Conservation (phyloP, 108 stramenopile genomes). For the Skeletonema grethae region DNA sequence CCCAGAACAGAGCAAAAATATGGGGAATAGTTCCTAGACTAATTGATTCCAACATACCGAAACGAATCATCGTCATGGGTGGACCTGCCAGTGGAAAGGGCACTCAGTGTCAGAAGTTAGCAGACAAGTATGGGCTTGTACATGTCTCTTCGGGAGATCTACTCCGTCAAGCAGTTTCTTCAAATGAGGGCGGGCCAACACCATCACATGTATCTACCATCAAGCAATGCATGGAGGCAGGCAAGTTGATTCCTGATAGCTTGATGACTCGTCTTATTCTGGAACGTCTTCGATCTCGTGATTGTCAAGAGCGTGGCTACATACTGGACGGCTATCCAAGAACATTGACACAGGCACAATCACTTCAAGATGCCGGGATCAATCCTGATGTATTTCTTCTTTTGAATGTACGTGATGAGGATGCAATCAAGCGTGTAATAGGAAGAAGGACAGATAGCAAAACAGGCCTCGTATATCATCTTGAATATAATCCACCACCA, state of each 20-base stretch:
- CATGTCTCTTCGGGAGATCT: slow-evolving; percentile 91
- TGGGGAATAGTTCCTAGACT: slow-evolving; percentile 1
- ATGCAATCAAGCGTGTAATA: slow-evolving; percentile 63
- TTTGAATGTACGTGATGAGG: slow-evolving; percentile 84
- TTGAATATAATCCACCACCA: slow-evolving; percentile 79
- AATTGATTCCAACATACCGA: slow-evolving; percentile 6
- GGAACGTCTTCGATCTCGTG: slow-evolving; percentile 60
- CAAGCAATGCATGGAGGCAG: slow-evolving; percentile 58
- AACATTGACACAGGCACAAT: slow-evolving; percentile 63
- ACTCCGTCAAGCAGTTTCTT: slow-evolving; percentile 71
- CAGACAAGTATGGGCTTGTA: slow-evolving; percentile 69
- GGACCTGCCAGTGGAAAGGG: slow-evolving; percentile 90
- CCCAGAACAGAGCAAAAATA: background rate
- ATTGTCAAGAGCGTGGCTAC: slow-evolving; percentile 87
- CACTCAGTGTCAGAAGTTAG: slow-evolving; percentile 85
- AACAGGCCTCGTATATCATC: slow-evolving; percentile 94
- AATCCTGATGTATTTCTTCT: slow-evolving; percentile 81
- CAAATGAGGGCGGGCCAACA: slow-evolving; percentile 16
- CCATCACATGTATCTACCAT: slow-evolving; percentile 12
- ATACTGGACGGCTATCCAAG: slow-evolving; percentile 83
- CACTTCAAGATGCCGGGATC: slow-evolving; percentile 71
- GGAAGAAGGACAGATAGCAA: slow-evolving; percentile 92
- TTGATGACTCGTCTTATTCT: slow-evolving; percentile 57
- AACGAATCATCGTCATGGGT: slow-evolving; percentile 82
- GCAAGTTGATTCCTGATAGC: slow-evolving; percentile 74